A percentile compares a stretch with the other conserved stretches of the same genome.
Evolutionary conservation across 2,329 filamentous ascomycete species (phyloP).

Genomic region (Cytospora schulzeri): DNA sequence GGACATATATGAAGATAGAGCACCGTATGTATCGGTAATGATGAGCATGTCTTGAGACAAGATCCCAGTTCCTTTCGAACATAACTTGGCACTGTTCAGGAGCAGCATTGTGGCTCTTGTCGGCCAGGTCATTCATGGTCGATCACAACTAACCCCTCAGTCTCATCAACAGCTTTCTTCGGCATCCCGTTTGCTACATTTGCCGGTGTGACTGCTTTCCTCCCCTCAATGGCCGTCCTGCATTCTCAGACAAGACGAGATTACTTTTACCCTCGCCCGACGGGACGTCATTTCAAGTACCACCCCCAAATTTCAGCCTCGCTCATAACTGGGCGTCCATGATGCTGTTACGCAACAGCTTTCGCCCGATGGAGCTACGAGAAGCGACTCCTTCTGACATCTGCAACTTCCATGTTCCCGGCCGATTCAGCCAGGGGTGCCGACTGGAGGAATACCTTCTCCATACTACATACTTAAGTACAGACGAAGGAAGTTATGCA

Average conservation of each 20-base stretch:
- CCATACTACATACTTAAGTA: neutral
- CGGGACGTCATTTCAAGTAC: neutral
- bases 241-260: neutral
- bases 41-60: constrained; percentile 6
- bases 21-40: constrained; percentile 16
- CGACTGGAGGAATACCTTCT: constrained; percentile 15
- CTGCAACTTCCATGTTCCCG: neutral
- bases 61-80: neutral
- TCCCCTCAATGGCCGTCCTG: neutral
- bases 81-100: neutral
- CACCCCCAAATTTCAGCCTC: neutral
- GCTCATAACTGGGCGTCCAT: neutral
- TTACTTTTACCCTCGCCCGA: neutral
- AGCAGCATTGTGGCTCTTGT: neutral
- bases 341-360: neutral
- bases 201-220: neutral
- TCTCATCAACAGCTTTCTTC: neutral
- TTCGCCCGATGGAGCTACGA: neutral
- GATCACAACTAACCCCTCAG: neutral
- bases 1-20: constrained; percentile 15
- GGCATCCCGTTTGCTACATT: neutral
- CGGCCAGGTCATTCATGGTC: too few relatives aligned
- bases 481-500: neutral
- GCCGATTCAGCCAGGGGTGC: constrained; percentile 15
- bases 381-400: neutral